Base-by-base conservation (phyloP, 352 stramenopile genomes). In the Phytophthora sp. region DNA sequence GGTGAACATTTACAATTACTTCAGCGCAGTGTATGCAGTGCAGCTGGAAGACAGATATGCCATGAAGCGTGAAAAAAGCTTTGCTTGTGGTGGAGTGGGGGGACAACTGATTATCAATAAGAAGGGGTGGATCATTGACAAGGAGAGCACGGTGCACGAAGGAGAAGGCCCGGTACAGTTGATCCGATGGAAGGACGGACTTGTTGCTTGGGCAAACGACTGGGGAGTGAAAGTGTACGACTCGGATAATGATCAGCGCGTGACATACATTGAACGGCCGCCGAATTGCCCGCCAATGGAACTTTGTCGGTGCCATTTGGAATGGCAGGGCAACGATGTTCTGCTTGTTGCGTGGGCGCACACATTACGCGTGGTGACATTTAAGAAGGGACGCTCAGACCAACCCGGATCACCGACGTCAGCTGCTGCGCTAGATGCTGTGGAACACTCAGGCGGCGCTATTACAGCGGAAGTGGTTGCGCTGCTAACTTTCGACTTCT, bases 1-100 rank as follows among this genome's bases (percentile, higher is more conserved):
- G 65, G 83, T 95, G 32, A 94, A 92, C 66, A 94, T 95, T 50
- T 95, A 94, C 70, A 95, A 95, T 60, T 95, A 94, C 57, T 94
- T 91, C 28, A 92, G 76, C 59, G 81, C 87, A 20, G 72, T 95
- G 17, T 95, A 95, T 71, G 81, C 75, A 5, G 82, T 93, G 44
- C 75, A 91, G 62, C 63, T 95, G 23, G 84, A 95, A 58, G 81
- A 92, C 54, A 63, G 68, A 32, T 95, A 95, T 38, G 83, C 84
- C 2, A 66, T 91, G 44, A 92, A 92, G 62, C 78, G 87, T 13
- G 87, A 95, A 54, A 85, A 88, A 43, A 90, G 72, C 45, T 95
- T 95, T 45, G 84, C 84, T 2, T 95, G 87, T 54, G 87, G 87
- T 7, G 87, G 87, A n/a, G 72, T 95, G 20, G 68, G 79, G 0